phyloP scores from a whole-genome alignment of 139 green algal species.

The Edaphochlamys debaryana region DNA sequence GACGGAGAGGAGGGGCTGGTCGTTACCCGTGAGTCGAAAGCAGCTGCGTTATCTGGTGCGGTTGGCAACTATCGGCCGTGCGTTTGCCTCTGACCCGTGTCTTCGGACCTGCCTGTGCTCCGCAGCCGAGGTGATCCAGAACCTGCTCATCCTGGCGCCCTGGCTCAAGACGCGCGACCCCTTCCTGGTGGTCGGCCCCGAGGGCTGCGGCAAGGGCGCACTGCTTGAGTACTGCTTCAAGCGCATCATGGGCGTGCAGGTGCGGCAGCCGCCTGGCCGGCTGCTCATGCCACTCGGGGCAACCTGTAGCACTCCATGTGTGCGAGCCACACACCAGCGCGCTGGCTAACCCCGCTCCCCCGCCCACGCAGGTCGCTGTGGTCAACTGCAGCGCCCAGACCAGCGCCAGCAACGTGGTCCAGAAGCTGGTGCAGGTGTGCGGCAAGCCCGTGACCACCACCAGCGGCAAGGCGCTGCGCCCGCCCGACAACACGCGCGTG shows the following conservation, averaged over 20 bases:
- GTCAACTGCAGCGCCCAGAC: conserved; percentile 85
- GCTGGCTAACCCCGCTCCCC: too few species aligned
- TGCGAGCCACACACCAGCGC: too few species aligned
- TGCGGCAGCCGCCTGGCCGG: neutral
- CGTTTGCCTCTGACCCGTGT: too few species aligned
- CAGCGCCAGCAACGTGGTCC: conserved; percentile 73
- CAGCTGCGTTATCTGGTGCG: too few species aligned
- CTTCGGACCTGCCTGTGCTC: neutral
- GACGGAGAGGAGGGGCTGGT: conserved; percentile 39
- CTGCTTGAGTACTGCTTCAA: conserved; percentile 75
- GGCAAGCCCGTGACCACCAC: conserved; percentile 78
- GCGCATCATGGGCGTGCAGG: conserved; percentile 52
- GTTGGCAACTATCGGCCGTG: too few species aligned
- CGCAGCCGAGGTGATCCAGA: conserved; percentile 45
- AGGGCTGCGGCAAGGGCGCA: conserved; percentile 79
- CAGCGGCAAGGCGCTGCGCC: conserved; percentile 71
- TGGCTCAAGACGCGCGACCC: conserved; percentile 75
- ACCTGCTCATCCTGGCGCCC: conserved; percentile 63
- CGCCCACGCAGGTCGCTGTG: conserved; percentile 55
- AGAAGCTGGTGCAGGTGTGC: conserved; percentile 84
- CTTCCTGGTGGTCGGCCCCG: conserved; percentile 78
- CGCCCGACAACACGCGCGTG: conserved; percentile 67
- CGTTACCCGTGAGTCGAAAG: conserved; percentile 40
- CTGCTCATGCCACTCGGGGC: too few species aligned
- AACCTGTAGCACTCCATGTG: too few species aligned